Evolutionary conservation across 306 rosid species (phyloP).

Genomic region (Vigna radiata): DNA sequence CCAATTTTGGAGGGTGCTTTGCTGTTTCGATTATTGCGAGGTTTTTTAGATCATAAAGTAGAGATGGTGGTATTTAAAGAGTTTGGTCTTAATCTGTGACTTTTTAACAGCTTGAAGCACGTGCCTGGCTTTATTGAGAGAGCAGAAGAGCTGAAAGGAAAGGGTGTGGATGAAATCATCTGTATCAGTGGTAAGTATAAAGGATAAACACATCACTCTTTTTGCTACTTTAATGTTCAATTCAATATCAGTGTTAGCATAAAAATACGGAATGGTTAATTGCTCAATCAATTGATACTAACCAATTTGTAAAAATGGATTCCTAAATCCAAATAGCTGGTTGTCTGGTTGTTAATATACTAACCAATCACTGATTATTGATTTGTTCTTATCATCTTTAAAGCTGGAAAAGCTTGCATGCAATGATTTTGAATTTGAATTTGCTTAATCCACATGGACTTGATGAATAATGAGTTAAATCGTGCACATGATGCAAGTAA

Average conservation of each 20-base stretch:
- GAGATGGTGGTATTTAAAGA: background rate
- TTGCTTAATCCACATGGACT: background rate
- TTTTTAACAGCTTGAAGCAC: conserved; percentile 73
- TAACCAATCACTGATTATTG: background rate
- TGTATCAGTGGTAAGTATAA: conserved; percentile 68
- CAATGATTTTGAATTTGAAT: background rate
- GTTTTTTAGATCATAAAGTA: background rate
- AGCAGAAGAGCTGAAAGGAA: conserved; percentile 70
- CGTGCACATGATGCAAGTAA: background rate
- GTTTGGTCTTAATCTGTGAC: background rate
- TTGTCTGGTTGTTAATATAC: background rate
- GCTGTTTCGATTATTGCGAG: background rate
- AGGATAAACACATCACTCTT: background rate
- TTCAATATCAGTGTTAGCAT: background rate
- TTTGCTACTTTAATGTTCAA: background rate
- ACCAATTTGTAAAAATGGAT: conserved; percentile 7
- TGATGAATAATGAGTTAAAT: background rate
- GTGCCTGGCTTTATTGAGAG: conserved; percentile 85
- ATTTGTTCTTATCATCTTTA: background rate
- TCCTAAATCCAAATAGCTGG: conserved; percentile 7
- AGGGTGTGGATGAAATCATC: conserved; percentile 79
- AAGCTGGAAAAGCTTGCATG: background rate
- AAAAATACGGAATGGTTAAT: background rate
- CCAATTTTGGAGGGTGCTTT: background rate
- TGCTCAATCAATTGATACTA: background rate